Evolutionary conservation across 2,329 filamentous ascomycete species (phyloP), one percentile per base, ranked within the genome.

Genomic region (Diplodia seriata): DNA sequence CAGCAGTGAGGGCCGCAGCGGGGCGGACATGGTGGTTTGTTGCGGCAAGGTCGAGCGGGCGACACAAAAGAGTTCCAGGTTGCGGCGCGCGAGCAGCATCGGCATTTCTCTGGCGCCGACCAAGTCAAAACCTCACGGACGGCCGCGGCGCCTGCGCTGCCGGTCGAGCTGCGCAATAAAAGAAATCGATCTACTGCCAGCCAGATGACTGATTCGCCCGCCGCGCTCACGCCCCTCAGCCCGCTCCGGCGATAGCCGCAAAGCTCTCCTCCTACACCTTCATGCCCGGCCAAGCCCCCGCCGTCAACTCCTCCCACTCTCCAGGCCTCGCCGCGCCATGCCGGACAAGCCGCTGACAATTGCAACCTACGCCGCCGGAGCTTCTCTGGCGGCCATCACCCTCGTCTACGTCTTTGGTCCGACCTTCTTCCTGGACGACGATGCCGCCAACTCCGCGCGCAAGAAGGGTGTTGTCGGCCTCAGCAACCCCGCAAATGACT

Each of bases 401-500:
- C 87, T 98, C 68, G 92, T 98, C 78, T 99, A 98, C 81, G 94
- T 98, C 73, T 98, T 99, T 81, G 93, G 91, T 9, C 95, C 95
- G n/a, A 98, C 94, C 64, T 98, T 94, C 80, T 92, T 97, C 74
- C 90, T 98, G 78, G 94, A 99, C 81, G 89, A 90, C 76, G 91
- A 95, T 68, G 86, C 89, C 63, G 59, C 67, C 26, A 83, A 79
- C 70, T 87, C 86, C 67, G 81, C 82, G 70, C 89, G 91, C 73
- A 95, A 93, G 80, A 94, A 92, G 76, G 91, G 92, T 69, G 92
- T 96, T 53, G 93, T 98, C 67, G 95, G 95, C 49, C 85, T 98
- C 43, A 76, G 73, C 71, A 99, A 99, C 79, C 89, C 92, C 9
- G 95, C 94, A 72, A 99, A 99, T 80, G 95, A 85, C 74, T 85